phyloP scores from a whole-genome alignment of 1,139 yeast genomes.

The Wickerhamiella pararugosa region DNA sequence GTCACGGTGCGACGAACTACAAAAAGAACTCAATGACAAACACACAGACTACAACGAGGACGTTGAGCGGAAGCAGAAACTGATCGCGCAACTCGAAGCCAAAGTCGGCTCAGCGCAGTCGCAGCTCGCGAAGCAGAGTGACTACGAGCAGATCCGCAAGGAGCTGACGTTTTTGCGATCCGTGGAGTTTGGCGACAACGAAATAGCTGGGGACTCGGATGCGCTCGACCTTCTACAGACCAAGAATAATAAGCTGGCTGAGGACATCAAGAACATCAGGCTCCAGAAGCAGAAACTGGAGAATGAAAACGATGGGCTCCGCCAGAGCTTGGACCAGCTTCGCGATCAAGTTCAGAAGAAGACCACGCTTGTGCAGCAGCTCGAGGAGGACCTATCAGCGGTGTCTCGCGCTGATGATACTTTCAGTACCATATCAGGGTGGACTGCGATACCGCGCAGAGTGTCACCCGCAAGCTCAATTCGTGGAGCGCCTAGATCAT shows the following conservation, averaged over 20 bases:
- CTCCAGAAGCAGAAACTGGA: slow-evolving; percentile 34
- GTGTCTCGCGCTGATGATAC: slow-evolving; percentile 26
- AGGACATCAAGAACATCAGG: slow-evolving; percentile 44
- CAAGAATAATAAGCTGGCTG: slow-evolving; percentile 45
- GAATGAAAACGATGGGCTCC: slow-evolving; percentile 30
- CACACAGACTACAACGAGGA: slow-evolving; percentile 12
- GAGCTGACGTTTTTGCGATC: slow-evolving; percentile 60
- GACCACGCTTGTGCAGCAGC: slow-evolving; percentile 36
- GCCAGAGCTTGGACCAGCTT: slow-evolving; percentile 27
- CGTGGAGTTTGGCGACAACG: slow-evolving; percentile 38
- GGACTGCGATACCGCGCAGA: slow-evolving; percentile 20
- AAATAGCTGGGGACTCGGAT: slow-evolving; percentile 12
- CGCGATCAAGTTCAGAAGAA: slow-evolving; percentile 29
- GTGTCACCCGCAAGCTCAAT: slow-evolving; percentile 13
- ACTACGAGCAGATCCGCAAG: slow-evolving; percentile 64
- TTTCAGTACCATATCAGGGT: slow-evolving; percentile 30
- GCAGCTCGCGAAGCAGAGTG: slow-evolving; percentile 57
- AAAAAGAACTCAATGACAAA: not conserved
- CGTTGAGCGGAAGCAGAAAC: slow-evolving; percentile 20
- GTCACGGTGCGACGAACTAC: slow-evolving; percentile 28
- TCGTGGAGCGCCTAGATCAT: slow-evolving; percentile 23
- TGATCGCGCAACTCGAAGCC: slow-evolving; percentile 22
- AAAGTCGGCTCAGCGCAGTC: slow-evolving; percentile 35
- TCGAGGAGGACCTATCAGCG: slow-evolving; percentile 53
- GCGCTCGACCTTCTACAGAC: slow-evolving; percentile 32